Conservation (phyloP, 2,329 filamentous ascomycete genomes). For the Epicoccum sorghinum region DNA sequence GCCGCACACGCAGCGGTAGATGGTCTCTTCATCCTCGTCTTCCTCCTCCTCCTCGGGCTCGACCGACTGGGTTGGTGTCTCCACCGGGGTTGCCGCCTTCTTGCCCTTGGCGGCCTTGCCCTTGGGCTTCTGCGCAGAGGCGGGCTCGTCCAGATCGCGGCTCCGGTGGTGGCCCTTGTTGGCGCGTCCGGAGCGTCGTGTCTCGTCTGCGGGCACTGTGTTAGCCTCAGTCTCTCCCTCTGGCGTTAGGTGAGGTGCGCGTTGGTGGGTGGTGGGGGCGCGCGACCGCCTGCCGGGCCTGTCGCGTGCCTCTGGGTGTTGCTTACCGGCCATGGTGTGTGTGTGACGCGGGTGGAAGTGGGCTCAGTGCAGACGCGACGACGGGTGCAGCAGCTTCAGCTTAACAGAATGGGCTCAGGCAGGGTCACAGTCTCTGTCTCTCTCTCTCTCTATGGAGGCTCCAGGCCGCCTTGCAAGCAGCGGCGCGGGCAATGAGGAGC, state of each 20-base stretch:
- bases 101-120: conserved; percentile 14
- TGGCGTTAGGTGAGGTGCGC: conserved; percentile 17
- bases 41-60: conserved; percentile 54
- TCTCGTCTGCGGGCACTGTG: conserved; percentile 66
- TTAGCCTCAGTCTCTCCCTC: conserved; percentile 33
- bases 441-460: conserved; percentile 46
- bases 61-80: conserved; percentile 50
- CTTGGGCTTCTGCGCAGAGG: conserved; percentile 54
- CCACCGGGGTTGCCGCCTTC: conserved; percentile 24
- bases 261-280: conserved; percentile 10
- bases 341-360: conserved; percentile 31
- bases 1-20: conserved; percentile 93
- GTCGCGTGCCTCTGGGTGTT: conserved; percentile 37
- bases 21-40: conserved; percentile 64
- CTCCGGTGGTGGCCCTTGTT: conserved; percentile 98
- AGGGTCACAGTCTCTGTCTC: conserved; percentile 46
- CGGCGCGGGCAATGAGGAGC: conserved; percentile 28
- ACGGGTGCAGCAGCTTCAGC: conserved; percentile 38
- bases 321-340: conserved; percentile 66
- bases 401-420: conserved; percentile 42
- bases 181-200: conserved; percentile 89
- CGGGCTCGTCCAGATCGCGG: conserved; percentile 63
- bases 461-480: conserved; percentile 28
- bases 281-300: conserved; percentile 6
- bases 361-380: conserved; percentile 40